Evolutionary conservation across 2,329 filamentous ascomycete species (phyloP), one percentile per base, ranked within the genome.

Genomic region (Colletotrichum sp.): DNA sequence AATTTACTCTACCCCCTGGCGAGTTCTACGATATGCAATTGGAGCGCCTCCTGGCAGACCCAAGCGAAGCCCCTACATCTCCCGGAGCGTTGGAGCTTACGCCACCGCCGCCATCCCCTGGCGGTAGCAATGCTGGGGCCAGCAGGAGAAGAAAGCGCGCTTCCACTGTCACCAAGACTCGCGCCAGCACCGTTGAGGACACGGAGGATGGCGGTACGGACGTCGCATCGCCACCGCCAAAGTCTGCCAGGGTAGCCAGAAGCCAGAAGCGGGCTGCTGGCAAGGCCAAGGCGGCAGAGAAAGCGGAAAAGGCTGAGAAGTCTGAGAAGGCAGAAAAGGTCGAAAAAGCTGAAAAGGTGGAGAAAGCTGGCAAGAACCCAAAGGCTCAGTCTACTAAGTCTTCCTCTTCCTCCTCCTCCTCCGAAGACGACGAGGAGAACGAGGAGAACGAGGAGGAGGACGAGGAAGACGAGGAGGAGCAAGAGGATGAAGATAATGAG

Each of bases 1-100:
- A 94, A 30, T 95, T 95, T 78, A 88, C 89, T 32, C 87, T 95
- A 6, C 93, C 93, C 0, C 80, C 81, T 10, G 80, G 80, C 18
- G 84, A 88, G 2, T 90, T 87, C 80, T 83, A 86, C 76, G 87
- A 88, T 21, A 76, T 85, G 71, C 90, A 89, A 80, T 84, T 87
- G 83, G 84, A 85, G 64, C 85, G 86, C 70, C 86, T 85, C 16
- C 80, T 84, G 52, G 87, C 87, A 15, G 84, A 86, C 64, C 83
- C 86, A 5, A 88, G 86, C 79, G 89, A 90, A 76, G 87, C 87
- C 65, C 82, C 86, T 10, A 84, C 86, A 30, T 88, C 88, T n/a
- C 88, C 88, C 2, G 80, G 87, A 1, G 82, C 87, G 64, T 84
- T 87, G 64, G 87, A 88, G n/a, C 79, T 86, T 34, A 78, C 79